Conservation (phyloP, 257 asterid species). For the Lycium ferocissimum region DNA sequence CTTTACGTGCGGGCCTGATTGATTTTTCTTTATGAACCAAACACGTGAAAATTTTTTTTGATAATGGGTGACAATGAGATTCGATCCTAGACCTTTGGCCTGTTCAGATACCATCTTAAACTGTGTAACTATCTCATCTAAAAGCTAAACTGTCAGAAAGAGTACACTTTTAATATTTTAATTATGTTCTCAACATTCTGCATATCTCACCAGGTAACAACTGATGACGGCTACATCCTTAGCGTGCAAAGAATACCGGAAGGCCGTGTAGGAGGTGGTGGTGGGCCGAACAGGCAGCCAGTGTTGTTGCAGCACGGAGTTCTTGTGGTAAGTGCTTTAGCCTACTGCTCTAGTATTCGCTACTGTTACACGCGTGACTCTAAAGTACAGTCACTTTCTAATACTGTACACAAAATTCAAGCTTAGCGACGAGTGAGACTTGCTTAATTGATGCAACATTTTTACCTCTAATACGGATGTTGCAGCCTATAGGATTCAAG, state of each 20-base stretch:
- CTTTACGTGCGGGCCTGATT: too few species aligned
- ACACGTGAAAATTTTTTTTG: too few species aligned
- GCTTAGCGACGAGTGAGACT: not conserved
- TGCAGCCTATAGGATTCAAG: not conserved
- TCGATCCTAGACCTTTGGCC: too few species aligned
- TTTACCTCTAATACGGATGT: not conserved
- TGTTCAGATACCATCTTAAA: too few species aligned
- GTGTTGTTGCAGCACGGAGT: slow-evolving; percentile 59
- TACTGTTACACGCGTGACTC: not conserved
- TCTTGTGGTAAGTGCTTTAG: slow-evolving; percentile 61
- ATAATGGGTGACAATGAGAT: too few species aligned
- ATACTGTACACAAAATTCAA: not conserved
- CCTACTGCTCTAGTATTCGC: not conserved
- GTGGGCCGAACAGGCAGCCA: slow-evolving; percentile 38
- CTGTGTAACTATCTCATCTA: too few species aligned
- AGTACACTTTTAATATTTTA: too few species aligned
- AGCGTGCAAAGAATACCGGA: slow-evolving; percentile 55
- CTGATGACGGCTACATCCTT: slow-evolving; percentile 57
- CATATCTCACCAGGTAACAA: slow-evolving; percentile 41
- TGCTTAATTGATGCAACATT: not conserved
- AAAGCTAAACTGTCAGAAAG: too few species aligned
- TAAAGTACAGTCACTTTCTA: not conserved
- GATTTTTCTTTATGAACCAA: too few species aligned
- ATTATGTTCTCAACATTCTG: too few species aligned
- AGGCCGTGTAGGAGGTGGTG: slow-evolving; percentile 41